Conservation (phyloP, 441 rosid species). For the Raphanus hybrid region DNA sequence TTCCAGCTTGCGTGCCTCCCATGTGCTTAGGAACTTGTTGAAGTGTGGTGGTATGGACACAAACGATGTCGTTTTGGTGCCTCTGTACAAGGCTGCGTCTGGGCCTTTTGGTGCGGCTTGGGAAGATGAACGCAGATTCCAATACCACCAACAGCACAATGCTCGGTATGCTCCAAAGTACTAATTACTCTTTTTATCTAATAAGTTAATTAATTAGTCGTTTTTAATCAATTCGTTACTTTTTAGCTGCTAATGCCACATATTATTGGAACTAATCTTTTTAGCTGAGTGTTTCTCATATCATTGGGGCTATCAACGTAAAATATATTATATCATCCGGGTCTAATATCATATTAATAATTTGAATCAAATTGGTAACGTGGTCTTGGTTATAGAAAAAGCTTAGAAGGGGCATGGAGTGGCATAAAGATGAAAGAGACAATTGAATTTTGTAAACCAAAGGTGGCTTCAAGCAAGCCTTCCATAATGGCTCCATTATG, state of each 20-base stretch:
- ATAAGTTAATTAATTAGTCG: neutral
- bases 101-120: constrained; percentile 38
- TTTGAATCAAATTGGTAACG: constrained; percentile 20
- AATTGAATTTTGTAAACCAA: constrained; percentile 42
- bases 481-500: constrained; percentile 56
- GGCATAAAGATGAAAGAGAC: constrained; percentile 49
- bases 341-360: neutral
- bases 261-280: constrained; percentile 21
- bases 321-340: neutral
- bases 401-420: constrained; percentile 47
- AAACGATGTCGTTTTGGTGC: constrained; percentile 53
- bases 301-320: neutral
- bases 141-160: constrained; percentile 45
- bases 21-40: constrained; percentile 52
- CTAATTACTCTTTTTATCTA: neutral
- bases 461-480: constrained; percentile 29
- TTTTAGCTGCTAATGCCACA: constrained; percentile 16
- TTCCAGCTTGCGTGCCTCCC: constrained; percentile 49
- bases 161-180: constrained; percentile 39
- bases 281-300: neutral
- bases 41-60: constrained; percentile 61
- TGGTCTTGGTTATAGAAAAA: constrained; percentile 41
- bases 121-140: constrained; percentile 48
- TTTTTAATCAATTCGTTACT: neutral
- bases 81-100: constrained; percentile 35